phyloP scores from a whole-genome alignment of 768 basidiomycete species.

The Pisolithus tinctorius region DNA sequence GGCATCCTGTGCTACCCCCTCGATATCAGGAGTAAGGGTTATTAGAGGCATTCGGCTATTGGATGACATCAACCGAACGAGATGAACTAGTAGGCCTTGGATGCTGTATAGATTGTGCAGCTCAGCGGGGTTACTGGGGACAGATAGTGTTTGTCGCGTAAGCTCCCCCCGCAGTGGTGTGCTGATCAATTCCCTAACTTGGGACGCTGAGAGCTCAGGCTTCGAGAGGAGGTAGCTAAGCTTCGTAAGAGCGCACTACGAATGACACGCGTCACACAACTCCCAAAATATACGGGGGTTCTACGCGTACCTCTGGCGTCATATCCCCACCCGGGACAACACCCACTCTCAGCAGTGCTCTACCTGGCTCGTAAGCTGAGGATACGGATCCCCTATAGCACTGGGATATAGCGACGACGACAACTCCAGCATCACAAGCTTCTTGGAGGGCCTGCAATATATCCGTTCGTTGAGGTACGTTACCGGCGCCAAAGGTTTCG shows the following conservation, averaged over 20 bases:
- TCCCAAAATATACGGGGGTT: background rate
- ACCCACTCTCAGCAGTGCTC: constrained; percentile 61
- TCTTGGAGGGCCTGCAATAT: constrained; percentile 70
- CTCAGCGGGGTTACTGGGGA: constrained; percentile 34
- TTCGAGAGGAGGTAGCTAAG: constrained; percentile 87
- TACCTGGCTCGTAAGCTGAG: constrained; percentile 75
- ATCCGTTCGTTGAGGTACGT: constrained; percentile 79
- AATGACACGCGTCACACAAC: background rate
- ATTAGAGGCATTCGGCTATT: constrained; percentile 33
- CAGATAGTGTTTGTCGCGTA: constrained; percentile 43
- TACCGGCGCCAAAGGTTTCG: constrained; percentile 90
- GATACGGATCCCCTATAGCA: constrained; percentile 84
- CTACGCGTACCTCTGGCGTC: constrained; percentile 77
- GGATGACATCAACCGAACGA: constrained; percentile 53
- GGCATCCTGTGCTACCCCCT: constrained; percentile 35
- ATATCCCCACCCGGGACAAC: constrained; percentile 85
- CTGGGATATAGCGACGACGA: constrained; percentile 90
- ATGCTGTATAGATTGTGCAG: constrained; percentile 53
- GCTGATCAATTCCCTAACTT: constrained; percentile 70
- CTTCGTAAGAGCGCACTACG: constrained; percentile 83
- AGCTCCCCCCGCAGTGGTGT: constrained; percentile 87
- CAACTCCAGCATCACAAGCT: constrained; percentile 75
- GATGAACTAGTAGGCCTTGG: constrained; percentile 58
- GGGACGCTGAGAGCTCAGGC: constrained; percentile 55
- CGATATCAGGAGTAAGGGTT: constrained; percentile 23